Base-by-base conservation (phyloP, 148 eudicot species). In the Diospyros lotus region DNA sequence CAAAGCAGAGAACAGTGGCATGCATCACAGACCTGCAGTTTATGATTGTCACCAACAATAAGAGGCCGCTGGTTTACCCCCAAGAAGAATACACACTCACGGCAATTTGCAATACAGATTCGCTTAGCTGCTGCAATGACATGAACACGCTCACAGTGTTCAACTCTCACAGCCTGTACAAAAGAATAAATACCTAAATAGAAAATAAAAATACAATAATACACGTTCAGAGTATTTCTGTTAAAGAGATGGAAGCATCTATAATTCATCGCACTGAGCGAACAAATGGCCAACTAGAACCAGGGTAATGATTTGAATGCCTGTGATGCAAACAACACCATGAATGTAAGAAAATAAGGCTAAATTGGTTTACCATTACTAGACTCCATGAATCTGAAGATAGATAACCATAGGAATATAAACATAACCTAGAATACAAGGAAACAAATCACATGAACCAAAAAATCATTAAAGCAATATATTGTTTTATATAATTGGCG, bases 91-190 rank as follows among this genome's bases (percentile, higher is more conserved):
- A 87, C 79, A 76, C 98, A 94, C 82, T 94, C 97, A 5, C 98
- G 98, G 82, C 98, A 94, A 86, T 92, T 94, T 77, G 94, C 93
- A 77, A 94, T 92, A 84, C 96, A 90, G 67, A 92, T 85, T 61
- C 96, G 90, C 69, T 90, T 94, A 68, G 97, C 89, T 42, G 96
- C 97, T 65, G 83, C 77, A 72, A 94, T 88, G 77, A 94, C 83
- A 71, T 94, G 98, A 82, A 94, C 97, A 76, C 98, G 93, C 82
- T 94, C 98, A 82, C 98, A 94, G 67, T 94, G 98, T 80, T 94
- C 97, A 70, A 94, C 86, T 86, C 97, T 84, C 79, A 94, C 79
- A 81, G 97, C 97, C 98, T 94, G 78, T 60, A 60, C 40, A 52
- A 69, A 11, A 11, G n/a, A 64, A 14, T 15, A n/a, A 58, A 44